Evolutionary conservation across 2,329 filamentous ascomycete genomes (phyloP), one percentile per base, ranked within the genome.

Genomic region (Aspergillus fructus): DNA sequence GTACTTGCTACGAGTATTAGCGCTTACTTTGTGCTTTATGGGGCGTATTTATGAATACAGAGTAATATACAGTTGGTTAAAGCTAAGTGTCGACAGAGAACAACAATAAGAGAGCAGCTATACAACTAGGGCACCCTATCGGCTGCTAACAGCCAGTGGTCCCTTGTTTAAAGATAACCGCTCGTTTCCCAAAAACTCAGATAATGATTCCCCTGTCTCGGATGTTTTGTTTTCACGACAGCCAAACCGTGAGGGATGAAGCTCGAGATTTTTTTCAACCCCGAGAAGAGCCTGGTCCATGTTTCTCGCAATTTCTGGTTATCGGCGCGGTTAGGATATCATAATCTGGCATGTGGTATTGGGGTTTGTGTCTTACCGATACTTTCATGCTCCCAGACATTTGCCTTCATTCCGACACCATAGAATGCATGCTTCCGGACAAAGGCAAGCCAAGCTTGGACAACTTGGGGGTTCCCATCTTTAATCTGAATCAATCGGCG

Each of bases 331-430:
- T 47, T 17, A 59, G 37, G 24, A 41, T 23, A 19, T 33, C 37
- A 15, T 45, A 49, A 46, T 7, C 27, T 37, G 5, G 47, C 13
- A 50, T 19, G 3, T 46, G 5, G 17, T n/a, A 7, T 43, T n/a
- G 27, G 11, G 45, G 11, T 33, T 37, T n/a, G 34, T 43, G 63
- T 62, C 75, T 62, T 82, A 89, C 89, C 88, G 58, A 93, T 72
- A 56, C 84, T 83, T 68, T 89, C 86, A 75, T 91, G 93, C 71
- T 96, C 91, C 87, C 90, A 99, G 49, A 97, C 84, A 73, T 99
- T 97, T 53, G 94, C 94, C 83, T 99, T 99, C 92, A 99, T 96
- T 68, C 94, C 94, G 41, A 97, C 88, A n/a, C 94, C 94, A 65
- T 96, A 90, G 73, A 94, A 96, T 42, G 92, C 90, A 71, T 97